phyloP scores from a whole-genome alignment of 768 basidiomycete species.

The Tulasnella sp. region DNA sequence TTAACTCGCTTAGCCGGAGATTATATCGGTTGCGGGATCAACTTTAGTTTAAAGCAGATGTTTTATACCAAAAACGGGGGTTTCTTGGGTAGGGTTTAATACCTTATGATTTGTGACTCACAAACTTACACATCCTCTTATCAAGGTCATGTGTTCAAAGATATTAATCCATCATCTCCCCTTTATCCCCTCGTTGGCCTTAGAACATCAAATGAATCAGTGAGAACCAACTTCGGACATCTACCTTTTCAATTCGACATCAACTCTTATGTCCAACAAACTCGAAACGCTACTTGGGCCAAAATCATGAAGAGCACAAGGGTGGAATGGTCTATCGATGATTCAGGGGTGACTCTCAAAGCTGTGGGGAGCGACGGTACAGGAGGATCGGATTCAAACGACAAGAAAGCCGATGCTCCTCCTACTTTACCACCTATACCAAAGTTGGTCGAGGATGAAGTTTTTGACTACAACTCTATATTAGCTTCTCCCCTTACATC shows the following conservation, averaged over 20 bases:
- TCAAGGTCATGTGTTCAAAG: slow-evolving; percentile 56
- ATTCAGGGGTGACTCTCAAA: neutral
- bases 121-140: slow-evolving; percentile 4
- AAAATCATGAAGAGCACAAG: slow-evolving; percentile 37
- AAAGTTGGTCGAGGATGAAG: slow-evolving; percentile 4
- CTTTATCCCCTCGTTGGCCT: slow-evolving; percentile 84
- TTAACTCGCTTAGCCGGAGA: slow-evolving; percentile 50
- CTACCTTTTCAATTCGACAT: slow-evolving; percentile 83
- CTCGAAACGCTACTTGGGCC: slow-evolving; percentile 51
- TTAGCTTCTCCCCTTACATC: too few relatives aligned
- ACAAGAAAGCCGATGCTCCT: too few relatives aligned
- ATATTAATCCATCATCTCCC: slow-evolving; percentile 44
- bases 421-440: neutral
- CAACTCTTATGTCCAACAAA: slow-evolving; percentile 66
- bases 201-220: slow-evolving; percentile 60
- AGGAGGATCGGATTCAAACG: too few relatives aligned
- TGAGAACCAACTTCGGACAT: slow-evolving; percentile 82
- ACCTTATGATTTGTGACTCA: slow-evolving; percentile 4
- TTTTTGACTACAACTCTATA: slow-evolving; percentile 1
- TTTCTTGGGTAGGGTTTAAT: slow-evolving; percentile 39
- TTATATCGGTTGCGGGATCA: slow-evolving; percentile 81
- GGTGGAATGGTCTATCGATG: slow-evolving; percentile 10
- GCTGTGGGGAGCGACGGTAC: neutral
- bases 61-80: slow-evolving; percentile 36
- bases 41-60: slow-evolving; percentile 43